phyloP scores from a whole-genome alignment of 1,284 basidiomycete species.

The Rhodotorula sp. region DNA sequence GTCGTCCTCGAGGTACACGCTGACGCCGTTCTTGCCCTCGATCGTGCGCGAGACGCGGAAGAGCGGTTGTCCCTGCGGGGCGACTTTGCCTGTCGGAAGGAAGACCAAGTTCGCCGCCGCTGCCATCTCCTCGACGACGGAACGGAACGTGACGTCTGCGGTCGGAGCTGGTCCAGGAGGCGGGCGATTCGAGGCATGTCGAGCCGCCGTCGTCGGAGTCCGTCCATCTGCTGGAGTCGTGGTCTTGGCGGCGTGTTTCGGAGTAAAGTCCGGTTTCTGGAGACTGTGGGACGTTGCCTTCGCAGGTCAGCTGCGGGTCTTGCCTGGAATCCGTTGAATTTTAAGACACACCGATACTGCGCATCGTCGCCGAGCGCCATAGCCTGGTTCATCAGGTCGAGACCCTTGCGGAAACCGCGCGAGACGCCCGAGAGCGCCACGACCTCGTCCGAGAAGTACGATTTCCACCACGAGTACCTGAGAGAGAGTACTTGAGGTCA shows the following conservation, averaged over 20 bases:
- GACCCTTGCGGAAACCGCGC: constrained; percentile 75
- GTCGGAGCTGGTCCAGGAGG: constrained; percentile 17
- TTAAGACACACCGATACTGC: constrained; percentile 35
- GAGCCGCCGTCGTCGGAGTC: constrained; percentile 6
- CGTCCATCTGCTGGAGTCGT: constrained; percentile 18
- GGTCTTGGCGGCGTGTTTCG: constrained; percentile 51
- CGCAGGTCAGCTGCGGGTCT: neutral
- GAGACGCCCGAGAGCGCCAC: constrained; percentile 64
- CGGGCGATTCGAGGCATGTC: constrained; percentile 54
- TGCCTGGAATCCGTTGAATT: no score
- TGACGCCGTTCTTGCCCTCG: constrained; percentile 77
- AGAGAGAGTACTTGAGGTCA: neutral
- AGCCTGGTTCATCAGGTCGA: constrained; percentile 90
- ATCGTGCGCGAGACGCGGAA: constrained; percentile 70
- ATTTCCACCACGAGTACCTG: constrained; percentile 70
- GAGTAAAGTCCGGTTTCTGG: constrained; percentile 33
- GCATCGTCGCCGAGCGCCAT: constrained; percentile 65
- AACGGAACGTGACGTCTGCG: constrained; percentile 74
- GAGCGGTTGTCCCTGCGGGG: constrained; percentile 76
- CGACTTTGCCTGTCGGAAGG: constrained; percentile 75
- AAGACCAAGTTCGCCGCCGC: constrained; percentile 81
- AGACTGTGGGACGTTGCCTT: constrained; percentile 13
- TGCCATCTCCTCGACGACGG: constrained; percentile 83
- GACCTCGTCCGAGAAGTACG: constrained; percentile 67
- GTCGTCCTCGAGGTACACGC: constrained; percentile 82